These are phyloP conservation scores for Capronia epimyces DNA, from an alignment of 2,329 filamentous ascomycete species.

Conservation along the genomic window DNA sequence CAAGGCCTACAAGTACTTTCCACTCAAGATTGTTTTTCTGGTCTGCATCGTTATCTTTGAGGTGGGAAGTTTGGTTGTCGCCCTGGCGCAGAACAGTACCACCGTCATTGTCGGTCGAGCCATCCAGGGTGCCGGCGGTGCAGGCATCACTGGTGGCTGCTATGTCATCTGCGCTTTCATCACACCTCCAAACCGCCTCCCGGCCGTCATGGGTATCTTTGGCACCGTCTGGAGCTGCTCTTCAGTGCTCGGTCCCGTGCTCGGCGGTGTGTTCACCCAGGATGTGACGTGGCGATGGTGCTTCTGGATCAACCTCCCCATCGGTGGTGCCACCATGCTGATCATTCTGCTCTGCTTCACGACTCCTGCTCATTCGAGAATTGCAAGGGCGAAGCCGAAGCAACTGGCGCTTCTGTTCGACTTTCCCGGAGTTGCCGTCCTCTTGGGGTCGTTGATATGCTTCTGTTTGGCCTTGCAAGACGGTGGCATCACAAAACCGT, in stretches of 20 bases:
- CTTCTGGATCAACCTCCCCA: constrained; percentile 52
- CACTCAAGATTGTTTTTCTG: constrained; percentile 34
- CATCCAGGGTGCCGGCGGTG: constrained; percentile 50
- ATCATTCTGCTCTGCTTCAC: constrained; percentile 24
- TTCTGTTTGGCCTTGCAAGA: constrained; percentile 54
- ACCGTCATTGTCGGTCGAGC: constrained; percentile 46
- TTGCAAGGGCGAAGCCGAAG: neutral
- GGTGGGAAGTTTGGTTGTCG: constrained; percentile 37
- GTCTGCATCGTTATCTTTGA: constrained; percentile 39
- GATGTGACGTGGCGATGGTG: constrained; percentile 35
- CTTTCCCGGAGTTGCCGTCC: constrained; percentile 44
- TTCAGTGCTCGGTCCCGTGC: constrained; percentile 28
- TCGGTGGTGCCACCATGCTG: constrained; percentile 35
- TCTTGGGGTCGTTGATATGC: constrained; percentile 50
- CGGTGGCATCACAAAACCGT: constrained; percentile 51
- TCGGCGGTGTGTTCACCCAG: constrained; percentile 32
- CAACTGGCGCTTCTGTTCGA: constrained; percentile 28
- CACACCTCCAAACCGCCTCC: constrained; percentile 42
- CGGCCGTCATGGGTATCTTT: constrained; percentile 39
- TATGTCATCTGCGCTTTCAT: constrained; percentile 45
- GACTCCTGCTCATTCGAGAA: neutral
- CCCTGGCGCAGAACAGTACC: constrained; percentile 31
- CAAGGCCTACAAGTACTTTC: constrained; percentile 30
- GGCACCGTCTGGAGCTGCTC: constrained; percentile 28
- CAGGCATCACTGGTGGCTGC: constrained; percentile 31